Percentiles rank a stretch among this genome's conserved stretches.
These are phyloP conservation scores for Eucalyptus regnans DNA, from an alignment of 345 rosid species.

Conservation along the genomic window DNA sequence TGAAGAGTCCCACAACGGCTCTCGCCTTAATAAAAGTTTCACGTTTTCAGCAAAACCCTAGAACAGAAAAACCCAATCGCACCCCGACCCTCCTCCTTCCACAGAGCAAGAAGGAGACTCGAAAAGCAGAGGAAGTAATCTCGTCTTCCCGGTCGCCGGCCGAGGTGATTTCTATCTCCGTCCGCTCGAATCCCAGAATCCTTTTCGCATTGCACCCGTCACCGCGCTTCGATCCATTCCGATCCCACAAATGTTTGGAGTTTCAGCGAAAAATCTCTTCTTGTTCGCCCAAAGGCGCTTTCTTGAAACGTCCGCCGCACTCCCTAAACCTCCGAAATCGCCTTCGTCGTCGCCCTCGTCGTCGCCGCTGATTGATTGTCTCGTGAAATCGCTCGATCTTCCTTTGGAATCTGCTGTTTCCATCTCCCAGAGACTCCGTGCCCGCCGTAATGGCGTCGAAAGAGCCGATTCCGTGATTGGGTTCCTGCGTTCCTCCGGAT, in stretches of 20 bases:
- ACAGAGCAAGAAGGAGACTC: neutral
- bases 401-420: constrained; percentile 6
- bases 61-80: neutral
- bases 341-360: neutral
- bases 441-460: neutral
- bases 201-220: neutral
- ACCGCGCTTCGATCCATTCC: neutral
- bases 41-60: neutral
- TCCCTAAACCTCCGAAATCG: neutral
- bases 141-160: neutral
- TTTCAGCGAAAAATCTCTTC: neutral
- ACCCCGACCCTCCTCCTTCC: neutral
- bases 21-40: neutral
- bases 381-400: constrained; percentile 7
- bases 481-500: neutral
- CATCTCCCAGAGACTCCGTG: neutral
- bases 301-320: neutral
- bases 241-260: neutral
- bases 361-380: neutral
- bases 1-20: neutral
- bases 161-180: neutral
- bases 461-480: neutral
- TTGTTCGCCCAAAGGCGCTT: neutral
- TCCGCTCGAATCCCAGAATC: neutral
- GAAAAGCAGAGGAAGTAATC: neutral